Evolutionary conservation across 2,329 filamentous ascomycete genomes (phyloP), one percentile per base, ranked within the genome.

Genomic region (Alternaria arborescens): DNA sequence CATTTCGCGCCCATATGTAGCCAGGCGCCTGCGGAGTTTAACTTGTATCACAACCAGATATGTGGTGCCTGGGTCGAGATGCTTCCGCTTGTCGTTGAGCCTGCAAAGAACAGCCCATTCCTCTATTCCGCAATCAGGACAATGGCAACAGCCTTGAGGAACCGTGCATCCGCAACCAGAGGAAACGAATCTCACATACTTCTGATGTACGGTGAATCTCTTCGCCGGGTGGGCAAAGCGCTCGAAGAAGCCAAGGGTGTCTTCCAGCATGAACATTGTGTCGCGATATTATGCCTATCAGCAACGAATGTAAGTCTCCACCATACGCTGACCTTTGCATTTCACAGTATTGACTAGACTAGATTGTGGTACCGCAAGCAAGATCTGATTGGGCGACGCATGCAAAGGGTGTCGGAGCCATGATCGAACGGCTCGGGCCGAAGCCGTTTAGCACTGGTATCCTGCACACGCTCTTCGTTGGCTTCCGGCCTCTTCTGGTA

Each of bases 31-130:
- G 34, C 34, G 3, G 34, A 36, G 34, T 52, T 36, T 18, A 55
- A 43, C 40, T 22, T 44, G 18, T 51, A 43, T 18, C 57, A 60
- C 43, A 60, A 60, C 28, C 57, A 60, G 46, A 61, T 61, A 16
- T 61, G 58, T 28, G 58, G 58, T 32, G 47, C 58, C 14, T 61
- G 58, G 58, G 53, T 58, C 20, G 41, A 61, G 22, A 47, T 53
- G 10, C 58, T 61, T 34, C 53, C 53, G 41, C 28, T 53, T 53
- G 5, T 61, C 22, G 32, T 42, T 20, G 38, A 20, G 32, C 42
- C 18, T 18, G 42, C 10, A 48, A 40, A 26, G 36, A 26, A 47
- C 1, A 30, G 46, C n/a, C 38, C 34, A 22, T 53, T 47, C 28
- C 41, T 58, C 5, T 43, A 20, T 18, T 44, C 55, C 22, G 38